phyloP scores from a whole-genome alignment of 2,329 filamentous ascomycete species.

The Aspergillus carbonarius region DNA sequence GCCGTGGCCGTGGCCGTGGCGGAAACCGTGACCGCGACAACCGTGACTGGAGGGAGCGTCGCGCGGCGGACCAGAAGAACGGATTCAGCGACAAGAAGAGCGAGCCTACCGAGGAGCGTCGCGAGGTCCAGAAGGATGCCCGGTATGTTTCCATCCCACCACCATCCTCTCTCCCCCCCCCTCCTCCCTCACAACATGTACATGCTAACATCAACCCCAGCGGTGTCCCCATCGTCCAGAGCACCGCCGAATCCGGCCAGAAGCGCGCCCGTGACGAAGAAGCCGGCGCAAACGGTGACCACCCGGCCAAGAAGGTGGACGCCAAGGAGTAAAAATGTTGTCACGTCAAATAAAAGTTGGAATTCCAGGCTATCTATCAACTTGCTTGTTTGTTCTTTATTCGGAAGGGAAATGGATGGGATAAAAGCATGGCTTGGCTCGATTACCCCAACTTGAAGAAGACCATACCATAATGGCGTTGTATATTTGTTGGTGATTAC shows the following conservation, averaged over 20 bases:
- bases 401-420: slow-evolving; percentile 6
- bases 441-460: slow-evolving; percentile 8
- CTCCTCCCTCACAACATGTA: not conserved
- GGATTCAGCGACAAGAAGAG: slow-evolving; percentile 33
- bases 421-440: slow-evolving; percentile 17
- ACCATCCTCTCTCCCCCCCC: too few species aligned
- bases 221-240: slow-evolving; percentile 47
- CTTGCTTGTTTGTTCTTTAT: slow-evolving; percentile 18
- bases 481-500: slow-evolving; percentile 5
- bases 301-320: slow-evolving; percentile 51
- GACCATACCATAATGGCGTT: slow-evolving; percentile 13
- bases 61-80: slow-evolving; percentile 45
- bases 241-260: slow-evolving; percentile 38
- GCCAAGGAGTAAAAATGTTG: slow-evolving; percentile 40
- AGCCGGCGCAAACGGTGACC: slow-evolving; percentile 31
- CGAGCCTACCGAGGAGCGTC: slow-evolving; percentile 24
- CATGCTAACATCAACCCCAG: slow-evolving; percentile 23
- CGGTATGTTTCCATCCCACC: slow-evolving; percentile 31
- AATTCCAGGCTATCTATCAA: not conserved
- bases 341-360: not conserved
- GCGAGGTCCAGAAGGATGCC: slow-evolving; percentile 41
- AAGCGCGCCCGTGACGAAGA: slow-evolving; percentile 50
- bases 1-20: slow-evolving; percentile 43
- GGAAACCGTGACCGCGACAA: slow-evolving; percentile 38
- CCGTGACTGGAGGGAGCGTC: slow-evolving; percentile 47